Conservation (phyloP, 768 basidiomycete genomes). For the Ramaria rubella region DNA sequence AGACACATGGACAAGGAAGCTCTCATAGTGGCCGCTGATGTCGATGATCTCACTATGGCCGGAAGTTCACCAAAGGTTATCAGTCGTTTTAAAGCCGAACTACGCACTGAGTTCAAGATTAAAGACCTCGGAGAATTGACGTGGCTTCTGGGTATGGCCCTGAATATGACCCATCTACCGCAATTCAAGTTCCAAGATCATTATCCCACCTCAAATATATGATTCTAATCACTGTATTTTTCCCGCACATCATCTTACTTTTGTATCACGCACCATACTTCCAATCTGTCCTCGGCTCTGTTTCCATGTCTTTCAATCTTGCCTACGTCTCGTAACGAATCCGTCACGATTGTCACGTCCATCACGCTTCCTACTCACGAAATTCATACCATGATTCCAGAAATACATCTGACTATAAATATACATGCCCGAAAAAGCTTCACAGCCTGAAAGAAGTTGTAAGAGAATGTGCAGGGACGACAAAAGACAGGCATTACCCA, state of each 20-base stretch:
- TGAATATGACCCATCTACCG: neutral
- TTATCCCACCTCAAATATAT: neutral
- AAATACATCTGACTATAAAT: no score
- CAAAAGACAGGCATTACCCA: slow-evolving; percentile 38
- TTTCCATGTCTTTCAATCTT: neutral
- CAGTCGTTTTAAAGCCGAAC: no score
- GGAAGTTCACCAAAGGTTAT: no score
- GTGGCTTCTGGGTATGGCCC: no score
- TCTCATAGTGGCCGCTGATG: no score
- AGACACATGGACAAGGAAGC: no score
- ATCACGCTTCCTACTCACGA: no score
- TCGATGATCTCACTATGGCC: no score
- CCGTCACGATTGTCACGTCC: slow-evolving; percentile 1
- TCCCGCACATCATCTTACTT: neutral
- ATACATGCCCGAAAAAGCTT: no score
- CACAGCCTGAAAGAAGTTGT: neutral
- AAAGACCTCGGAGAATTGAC: no score
- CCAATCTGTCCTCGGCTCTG: neutral
- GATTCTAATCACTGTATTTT: neutral
- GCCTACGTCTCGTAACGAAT: neutral
- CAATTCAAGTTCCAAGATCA: neutral
- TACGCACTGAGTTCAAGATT: no score
- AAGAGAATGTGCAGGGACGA: neutral
- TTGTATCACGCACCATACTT: neutral
- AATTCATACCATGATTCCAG: no score